Percentiles rank a stretch among this genome's conserved stretches.
Evolutionary conservation across 768 basidiomycete species (phyloP).

Genomic region (Naganishia vaughanmartiniae): DNA sequence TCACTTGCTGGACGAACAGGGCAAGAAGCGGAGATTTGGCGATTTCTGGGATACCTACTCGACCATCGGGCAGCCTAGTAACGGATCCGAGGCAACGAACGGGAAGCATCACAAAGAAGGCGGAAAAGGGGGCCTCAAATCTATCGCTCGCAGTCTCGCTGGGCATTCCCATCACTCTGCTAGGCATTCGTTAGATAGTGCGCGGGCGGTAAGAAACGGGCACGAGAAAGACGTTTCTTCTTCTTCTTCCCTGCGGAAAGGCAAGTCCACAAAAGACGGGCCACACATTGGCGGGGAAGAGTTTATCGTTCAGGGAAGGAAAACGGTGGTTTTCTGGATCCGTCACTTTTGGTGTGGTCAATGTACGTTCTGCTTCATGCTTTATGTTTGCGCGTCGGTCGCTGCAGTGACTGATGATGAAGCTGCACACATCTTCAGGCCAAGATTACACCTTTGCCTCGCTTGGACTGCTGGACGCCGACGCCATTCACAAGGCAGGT

Average conservation of each 20-base stretch:
- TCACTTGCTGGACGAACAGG: constrained; percentile 30
- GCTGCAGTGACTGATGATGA: background rate
- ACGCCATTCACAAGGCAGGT: constrained; percentile 41
- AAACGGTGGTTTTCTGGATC: constrained; percentile 52
- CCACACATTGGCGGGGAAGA: constrained; percentile 27
- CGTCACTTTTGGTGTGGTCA: constrained; percentile 51
- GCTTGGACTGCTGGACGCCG: constrained; percentile 42
- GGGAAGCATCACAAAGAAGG: background rate
- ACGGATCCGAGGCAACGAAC: background rate
- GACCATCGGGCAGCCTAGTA: background rate
- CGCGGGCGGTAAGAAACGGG: background rate
- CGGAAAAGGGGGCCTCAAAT: background rate
- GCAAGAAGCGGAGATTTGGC: constrained; percentile 32
- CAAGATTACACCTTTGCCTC: constrained; percentile 50
- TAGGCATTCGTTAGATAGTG: background rate
- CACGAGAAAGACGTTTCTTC: background rate
- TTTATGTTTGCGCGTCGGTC: background rate
- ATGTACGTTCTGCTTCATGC: constrained; percentile 33
- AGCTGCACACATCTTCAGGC: constrained; percentile 15
- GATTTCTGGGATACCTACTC: constrained; percentile 29
- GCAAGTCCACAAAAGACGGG: background rate
- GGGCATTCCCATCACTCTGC: background rate
- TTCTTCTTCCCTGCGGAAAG: background rate
- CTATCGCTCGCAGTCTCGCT: background rate
- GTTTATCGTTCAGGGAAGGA: constrained; percentile 28